Evolutionary conservation across 305 asterid species (phyloP).

Genomic region (Solanum hybrid): DNA sequence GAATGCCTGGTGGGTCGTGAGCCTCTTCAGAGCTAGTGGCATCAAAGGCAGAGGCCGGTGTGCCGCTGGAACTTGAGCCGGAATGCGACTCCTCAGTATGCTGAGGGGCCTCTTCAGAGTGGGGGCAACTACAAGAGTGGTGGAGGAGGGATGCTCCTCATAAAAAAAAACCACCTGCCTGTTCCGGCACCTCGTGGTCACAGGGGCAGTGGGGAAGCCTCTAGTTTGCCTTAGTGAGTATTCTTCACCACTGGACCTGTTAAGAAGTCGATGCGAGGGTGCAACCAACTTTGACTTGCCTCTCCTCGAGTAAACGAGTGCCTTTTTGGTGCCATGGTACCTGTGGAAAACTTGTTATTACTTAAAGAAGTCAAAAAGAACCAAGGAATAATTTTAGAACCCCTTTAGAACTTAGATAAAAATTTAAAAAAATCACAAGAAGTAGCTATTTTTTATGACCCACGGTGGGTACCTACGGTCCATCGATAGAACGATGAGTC

Average conservation of each 20-base stretch:
- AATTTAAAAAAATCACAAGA: too few species aligned
- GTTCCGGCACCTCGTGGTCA: too few species aligned
- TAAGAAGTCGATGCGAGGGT: too few species aligned
- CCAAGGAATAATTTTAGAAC: background rate
- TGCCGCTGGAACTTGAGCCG: background rate
- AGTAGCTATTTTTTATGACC: background rate
- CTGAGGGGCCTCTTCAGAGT: too few species aligned
- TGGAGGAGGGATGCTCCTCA: too few species aligned
- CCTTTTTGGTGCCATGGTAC: background rate
- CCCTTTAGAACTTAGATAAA: too few species aligned
- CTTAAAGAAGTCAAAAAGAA: too few species aligned
- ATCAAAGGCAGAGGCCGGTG: background rate
- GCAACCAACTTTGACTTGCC: background rate
- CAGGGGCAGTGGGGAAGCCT: background rate
- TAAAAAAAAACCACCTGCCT: too few species aligned
- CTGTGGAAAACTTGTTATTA: background rate
- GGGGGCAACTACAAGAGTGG: too few species aligned
- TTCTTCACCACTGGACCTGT: background rate
- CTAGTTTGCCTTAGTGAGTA: background rate
- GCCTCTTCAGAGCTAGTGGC: background rate
- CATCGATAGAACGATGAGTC: background rate
- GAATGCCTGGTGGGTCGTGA: background rate
- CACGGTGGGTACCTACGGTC: background rate
- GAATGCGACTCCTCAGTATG: too few species aligned
- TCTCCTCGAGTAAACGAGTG: background rate